Evolutionary conservation across 495 filamentous ascomycete species (phyloP).

Genomic region (Rostrohypoxylon terebratum): DNA sequence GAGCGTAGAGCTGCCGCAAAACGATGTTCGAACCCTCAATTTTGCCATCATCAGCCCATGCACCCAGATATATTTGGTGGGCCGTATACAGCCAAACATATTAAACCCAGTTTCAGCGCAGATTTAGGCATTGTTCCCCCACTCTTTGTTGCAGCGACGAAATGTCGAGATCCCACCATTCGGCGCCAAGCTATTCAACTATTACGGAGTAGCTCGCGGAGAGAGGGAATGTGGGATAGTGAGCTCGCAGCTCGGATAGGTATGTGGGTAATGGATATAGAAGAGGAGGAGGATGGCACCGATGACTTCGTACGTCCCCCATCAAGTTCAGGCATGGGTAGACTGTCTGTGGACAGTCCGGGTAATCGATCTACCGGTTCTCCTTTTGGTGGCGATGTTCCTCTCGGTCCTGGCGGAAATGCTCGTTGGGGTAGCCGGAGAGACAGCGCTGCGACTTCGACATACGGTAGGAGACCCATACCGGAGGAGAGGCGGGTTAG

Average conservation of each 20-base stretch:
- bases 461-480: slow-evolving; percentile 42
- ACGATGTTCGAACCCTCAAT: slow-evolving; percentile 56
- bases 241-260: slow-evolving; percentile 65
- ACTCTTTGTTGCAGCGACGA: slow-evolving; percentile 67
- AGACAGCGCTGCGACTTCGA: slow-evolving; percentile 45
- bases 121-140: slow-evolving; percentile 67
- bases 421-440: slow-evolving; percentile 52
- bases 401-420: slow-evolving; percentile 59
- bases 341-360: slow-evolving; percentile 47
- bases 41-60: slow-evolving; percentile 56
- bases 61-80: slow-evolving; percentile 57
- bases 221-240: slow-evolving; percentile 75
- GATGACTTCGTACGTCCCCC: slow-evolving; percentile 48
- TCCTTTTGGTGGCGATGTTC: slow-evolving; percentile 50
- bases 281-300: slow-evolving; percentile 63
- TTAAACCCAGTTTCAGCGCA: slow-evolving; percentile 65
- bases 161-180: slow-evolving; percentile 67
- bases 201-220: slow-evolving; percentile 62
- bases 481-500: slow-evolving; percentile 65
- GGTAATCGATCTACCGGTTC: slow-evolving; percentile 44
- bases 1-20: slow-evolving; percentile 59
- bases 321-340: slow-evolving; percentile 48
- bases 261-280: slow-evolving; percentile 66
- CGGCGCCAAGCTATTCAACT: slow-evolving; percentile 68
- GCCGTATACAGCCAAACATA: slow-evolving; percentile 58